Evolutionary conservation across 768 basidiomycete species (phyloP).

Genomic region (Cystoderma amianthinum): DNA sequence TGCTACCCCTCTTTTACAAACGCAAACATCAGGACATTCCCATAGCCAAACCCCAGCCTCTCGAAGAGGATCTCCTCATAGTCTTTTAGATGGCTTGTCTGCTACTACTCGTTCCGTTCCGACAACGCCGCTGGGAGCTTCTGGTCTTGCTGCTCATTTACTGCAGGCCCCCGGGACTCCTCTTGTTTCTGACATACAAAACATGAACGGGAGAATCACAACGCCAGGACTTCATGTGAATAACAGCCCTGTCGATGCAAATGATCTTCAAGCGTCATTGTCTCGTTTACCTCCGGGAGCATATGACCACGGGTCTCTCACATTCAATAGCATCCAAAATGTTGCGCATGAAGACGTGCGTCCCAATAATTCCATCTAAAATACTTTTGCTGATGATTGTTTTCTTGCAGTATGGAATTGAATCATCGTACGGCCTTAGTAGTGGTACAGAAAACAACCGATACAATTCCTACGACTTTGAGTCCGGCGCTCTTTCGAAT

Average conservation of each 20-base stretch:
- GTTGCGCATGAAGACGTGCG: constrained; percentile 50
- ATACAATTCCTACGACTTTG: constrained; percentile 55
- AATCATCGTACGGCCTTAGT: constrained; percentile 46
- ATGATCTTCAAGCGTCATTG: constrained; percentile 65
- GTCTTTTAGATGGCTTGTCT: constrained; percentile 52
- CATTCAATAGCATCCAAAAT: constrained; percentile 44
- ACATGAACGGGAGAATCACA: constrained; percentile 55
- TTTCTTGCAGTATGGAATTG: constrained; percentile 58
- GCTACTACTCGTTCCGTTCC: constrained; percentile 74
- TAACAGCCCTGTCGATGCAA: constrained; percentile 41
- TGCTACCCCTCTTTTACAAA: constrained; percentile 60
- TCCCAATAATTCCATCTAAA: too few species aligned
- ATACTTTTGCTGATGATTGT: too few species aligned
- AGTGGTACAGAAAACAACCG: constrained; percentile 42
- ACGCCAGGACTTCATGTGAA: constrained; percentile 39
- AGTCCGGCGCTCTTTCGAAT: constrained; percentile 30
- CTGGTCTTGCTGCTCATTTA: constrained; percentile 40
- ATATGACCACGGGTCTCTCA: constrained; percentile 48
- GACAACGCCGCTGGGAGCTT: constrained; percentile 67
- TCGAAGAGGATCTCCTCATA: constrained; percentile 70
- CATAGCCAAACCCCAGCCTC: constrained; percentile 44
- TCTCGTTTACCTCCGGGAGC: constrained; percentile 57
- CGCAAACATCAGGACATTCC: constrained; percentile 35
- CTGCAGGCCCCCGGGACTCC: constrained; percentile 68
- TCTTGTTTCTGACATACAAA: constrained; percentile 51